Conservation (phyloP, 768 basidiomycete genomes). For the Fibroporia radiculosa region DNA sequence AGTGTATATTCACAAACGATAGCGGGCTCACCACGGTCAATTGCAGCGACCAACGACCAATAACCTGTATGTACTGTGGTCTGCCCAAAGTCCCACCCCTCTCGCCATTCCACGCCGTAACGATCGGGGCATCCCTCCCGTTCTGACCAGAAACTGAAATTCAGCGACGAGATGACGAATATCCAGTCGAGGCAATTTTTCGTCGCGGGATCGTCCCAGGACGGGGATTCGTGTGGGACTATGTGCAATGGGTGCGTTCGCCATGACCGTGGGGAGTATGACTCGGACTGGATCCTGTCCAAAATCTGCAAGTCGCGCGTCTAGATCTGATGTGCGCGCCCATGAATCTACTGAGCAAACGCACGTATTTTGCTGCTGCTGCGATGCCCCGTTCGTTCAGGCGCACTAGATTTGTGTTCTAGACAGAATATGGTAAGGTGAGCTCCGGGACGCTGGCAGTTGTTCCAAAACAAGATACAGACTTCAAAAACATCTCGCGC, state of each 20-base stretch:
- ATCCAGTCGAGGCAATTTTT: slow-evolving; percentile 72
- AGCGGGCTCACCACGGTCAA: slow-evolving; percentile 58
- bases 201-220: slow-evolving; percentile 41
- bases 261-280: slow-evolving; percentile 79
- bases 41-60: slow-evolving; percentile 77
- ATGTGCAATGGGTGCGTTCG: slow-evolving; percentile 70
- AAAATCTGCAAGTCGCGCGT: slow-evolving; percentile 42
- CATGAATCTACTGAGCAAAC: slow-evolving; percentile 17
- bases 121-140: slow-evolving; percentile 47
- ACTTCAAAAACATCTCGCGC: too few species aligned
- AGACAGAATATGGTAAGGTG: too few species aligned
- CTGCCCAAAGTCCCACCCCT: slow-evolving; percentile 51
- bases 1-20: not conserved
- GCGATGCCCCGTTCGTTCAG: slow-evolving; percentile 55
- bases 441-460: too few species aligned
- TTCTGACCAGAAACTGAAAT: slow-evolving; percentile 89
- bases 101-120: slow-evolving; percentile 75
- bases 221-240: slow-evolving; percentile 57
- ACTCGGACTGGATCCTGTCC: slow-evolving; percentile 45
- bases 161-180: slow-evolving; percentile 78
- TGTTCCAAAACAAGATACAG: too few species aligned
- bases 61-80: slow-evolving; percentile 68
- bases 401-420: slow-evolving; percentile 55
- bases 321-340: slow-evolving; percentile 2
- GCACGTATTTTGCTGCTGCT: slow-evolving; percentile 59